Evolutionary conservation across 352 stramenopile species (phyloP), one percentile per base, ranked within the genome.

Genomic region (Phytopythium litorale): DNA sequence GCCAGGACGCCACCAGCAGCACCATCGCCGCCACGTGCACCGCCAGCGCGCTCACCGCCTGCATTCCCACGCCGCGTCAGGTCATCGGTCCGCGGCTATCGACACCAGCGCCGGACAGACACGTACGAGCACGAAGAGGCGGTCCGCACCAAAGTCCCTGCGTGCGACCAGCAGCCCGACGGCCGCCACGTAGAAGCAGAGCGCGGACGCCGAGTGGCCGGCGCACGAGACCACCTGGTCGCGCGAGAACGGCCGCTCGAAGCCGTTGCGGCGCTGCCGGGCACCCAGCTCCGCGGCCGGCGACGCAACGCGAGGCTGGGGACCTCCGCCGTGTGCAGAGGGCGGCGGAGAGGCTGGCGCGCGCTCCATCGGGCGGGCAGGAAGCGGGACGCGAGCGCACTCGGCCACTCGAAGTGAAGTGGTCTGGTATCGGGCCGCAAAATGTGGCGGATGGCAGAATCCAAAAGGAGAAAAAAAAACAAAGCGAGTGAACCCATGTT

Each of bases 221-320:
- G 73, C 60, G 72, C 83, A 92, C 1, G 83, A 86, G 64, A 92
- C 76, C 45, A 91, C 72, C 56, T 96, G 87, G 57, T 96, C 87
- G 19, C 76, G 73, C n/a, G 87, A 90, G 53, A 78, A 88, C 19
- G 87, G 87, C 5, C 67, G 66, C 57, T 90, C 72, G 21, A 94
- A 75, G 49, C 85, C 85, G 54, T 94, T 90, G 66, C 64, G 75
- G 28, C 85, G 85, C 65, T 85, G 75, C 37, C 66, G 57, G 52
- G 12, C 38, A 15, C 63, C 74, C 4, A 82, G 61, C 54, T 75
- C 48, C 25, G 70, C 50, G 49, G 2, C 38, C 8, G 45, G 43
- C 40, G 56, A 46, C 56, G 45, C n/a, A 4, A 25, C 13, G 13
- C 11, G 35, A 13, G 30, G 38, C 12, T 19, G 16, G 45, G 4